A percentile compares a stretch with the other conserved stretches of the same genome.
Conservation (phyloP, 2,329 filamentous ascomycete species). For the Neoascochyta sp. region DNA sequence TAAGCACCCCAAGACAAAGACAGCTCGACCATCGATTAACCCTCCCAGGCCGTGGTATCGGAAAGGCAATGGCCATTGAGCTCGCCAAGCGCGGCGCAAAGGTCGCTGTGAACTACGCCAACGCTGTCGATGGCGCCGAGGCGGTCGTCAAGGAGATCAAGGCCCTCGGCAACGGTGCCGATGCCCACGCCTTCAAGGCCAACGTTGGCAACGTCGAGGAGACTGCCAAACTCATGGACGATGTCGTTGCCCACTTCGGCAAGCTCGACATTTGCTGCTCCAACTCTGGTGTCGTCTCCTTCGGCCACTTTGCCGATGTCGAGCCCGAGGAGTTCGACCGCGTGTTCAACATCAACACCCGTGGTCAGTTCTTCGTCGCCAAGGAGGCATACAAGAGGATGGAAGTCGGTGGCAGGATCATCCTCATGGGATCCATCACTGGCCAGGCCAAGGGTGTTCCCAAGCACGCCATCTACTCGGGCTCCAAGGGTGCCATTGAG, state of each 20-base stretch:
- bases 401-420: slow-evolving; percentile 51
- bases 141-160: slow-evolving; percentile 65
- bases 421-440: slow-evolving; percentile 55
- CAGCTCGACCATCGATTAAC: slow-evolving; percentile 6
- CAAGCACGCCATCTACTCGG: slow-evolving; percentile 54
- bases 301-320: slow-evolving; percentile 53
- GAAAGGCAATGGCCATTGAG: slow-evolving; percentile 63
- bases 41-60: slow-evolving; percentile 58
- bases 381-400: slow-evolving; percentile 54
- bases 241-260: slow-evolving; percentile 62
- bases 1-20: no score
- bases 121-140: slow-evolving; percentile 61
- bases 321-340: slow-evolving; percentile 55
- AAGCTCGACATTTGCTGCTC: slow-evolving; percentile 67
- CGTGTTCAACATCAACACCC: slow-evolving; percentile 60
- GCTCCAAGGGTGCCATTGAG: slow-evolving; percentile 54
- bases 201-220: slow-evolving; percentile 63
- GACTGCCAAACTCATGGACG: slow-evolving; percentile 60
- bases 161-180: slow-evolving; percentile 55
- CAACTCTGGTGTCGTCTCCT: slow-evolving; percentile 59
- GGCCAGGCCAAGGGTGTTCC: slow-evolving; percentile 55
- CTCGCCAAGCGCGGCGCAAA: slow-evolving; percentile 63
- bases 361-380: slow-evolving; percentile 62
- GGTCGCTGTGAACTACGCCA: slow-evolving; percentile 65
- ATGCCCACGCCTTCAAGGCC: slow-evolving; percentile 63